Evolutionary conservation across 192 early-diverging fungal species (phyloP), one percentile per base, ranked within the genome.

Genomic region (Thamnidium elegans): DNA sequence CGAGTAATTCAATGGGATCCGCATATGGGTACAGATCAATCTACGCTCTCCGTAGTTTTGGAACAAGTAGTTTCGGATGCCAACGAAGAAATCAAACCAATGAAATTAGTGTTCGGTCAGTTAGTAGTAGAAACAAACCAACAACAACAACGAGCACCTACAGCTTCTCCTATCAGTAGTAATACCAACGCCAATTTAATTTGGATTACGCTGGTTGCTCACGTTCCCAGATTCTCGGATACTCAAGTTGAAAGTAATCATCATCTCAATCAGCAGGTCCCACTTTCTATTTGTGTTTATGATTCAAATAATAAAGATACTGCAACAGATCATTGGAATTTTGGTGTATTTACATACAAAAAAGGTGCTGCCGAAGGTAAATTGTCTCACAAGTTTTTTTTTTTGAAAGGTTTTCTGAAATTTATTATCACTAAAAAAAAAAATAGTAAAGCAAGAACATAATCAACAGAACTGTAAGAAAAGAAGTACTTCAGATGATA

Each of bases 61-160:
- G 76, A 81, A 43, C 46, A 43, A 6, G 60, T 19, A 17, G 26
- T 36, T 7, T 62, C 60, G 10, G 11, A 31, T 11, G 7, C 9
- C 1, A 50, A 20, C 1, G 66, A 56, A 5, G 60, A 46, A 39
- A 32, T 73, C 23, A 58, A 68, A 8, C 20, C 66, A n/a, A 67
- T 82, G 42, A 79, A 79, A n/a, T 54, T 82, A 8, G 78, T 66
- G 7, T 82, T 82, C 53, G 80, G 80, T n/a, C 67, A 68, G 5
- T 59, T 82, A 13, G 73, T 79, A 15, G 75, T 82, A 9, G 80
- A 82, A 21, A 82, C 79, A 13, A 76, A 78, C 34, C 79, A 81
- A 45, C 69, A 62, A 15, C 44, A 62, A n/a, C 55, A 56, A 43
- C 23, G 23, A 23, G 58, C 58, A 21, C 53, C 55, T 50, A 47